Evolutionary conservation across 768 basidiomycete genomes (phyloP).

Genomic region (Naganishia randhawae): DNA sequence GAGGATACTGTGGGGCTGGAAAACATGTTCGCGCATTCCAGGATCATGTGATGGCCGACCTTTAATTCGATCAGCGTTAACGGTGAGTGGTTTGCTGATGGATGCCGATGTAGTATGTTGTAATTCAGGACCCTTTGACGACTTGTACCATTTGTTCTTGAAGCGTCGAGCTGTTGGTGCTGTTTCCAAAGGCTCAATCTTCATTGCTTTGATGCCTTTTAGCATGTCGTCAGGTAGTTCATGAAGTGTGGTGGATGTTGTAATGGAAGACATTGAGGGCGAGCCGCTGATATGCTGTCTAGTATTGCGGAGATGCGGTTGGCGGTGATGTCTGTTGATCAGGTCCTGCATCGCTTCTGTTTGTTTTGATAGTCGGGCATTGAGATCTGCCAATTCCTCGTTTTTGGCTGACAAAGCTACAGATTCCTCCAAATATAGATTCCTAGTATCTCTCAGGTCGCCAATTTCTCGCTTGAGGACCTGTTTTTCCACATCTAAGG

Average conservation of each 20-base stretch:
- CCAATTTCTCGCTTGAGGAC: constrained; percentile 71
- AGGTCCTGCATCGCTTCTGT: constrained; percentile 58
- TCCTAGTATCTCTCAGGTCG: constrained; percentile 79
- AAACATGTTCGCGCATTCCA: constrained; percentile 64
- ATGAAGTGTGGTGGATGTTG: constrained; percentile 43
- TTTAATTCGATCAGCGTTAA: constrained; percentile 32
- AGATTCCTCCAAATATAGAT: constrained; percentile 85
- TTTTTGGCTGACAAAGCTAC: constrained; percentile 84
- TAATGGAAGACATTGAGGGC: constrained; percentile 42
- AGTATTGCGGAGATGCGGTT: constrained; percentile 3
- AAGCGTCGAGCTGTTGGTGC: constrained; percentile 50
- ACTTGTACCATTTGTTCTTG: constrained; percentile 52
- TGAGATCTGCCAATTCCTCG: constrained; percentile 84
- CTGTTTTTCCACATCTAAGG: constrained; percentile 77
- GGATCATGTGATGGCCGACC: constrained; percentile 43
- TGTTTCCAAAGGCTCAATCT: constrained; percentile 39
- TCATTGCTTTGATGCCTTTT: constrained; percentile 48
- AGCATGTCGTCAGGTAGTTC: constrained; percentile 52
- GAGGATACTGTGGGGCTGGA: constrained; percentile 82
- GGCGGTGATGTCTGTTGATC: constrained; percentile 39
- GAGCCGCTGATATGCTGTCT: constrained; percentile 39
- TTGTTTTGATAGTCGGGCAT: constrained; percentile 73
- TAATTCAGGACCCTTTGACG: constrained; percentile 48
- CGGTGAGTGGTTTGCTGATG: constrained; percentile 44
- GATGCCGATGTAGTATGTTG: constrained; percentile 39